Evolutionary conservation across 202 grass and related monocot genomes (phyloP), one percentile per base, ranked within the genome.

Genomic region (Panicum hallii): DNA sequence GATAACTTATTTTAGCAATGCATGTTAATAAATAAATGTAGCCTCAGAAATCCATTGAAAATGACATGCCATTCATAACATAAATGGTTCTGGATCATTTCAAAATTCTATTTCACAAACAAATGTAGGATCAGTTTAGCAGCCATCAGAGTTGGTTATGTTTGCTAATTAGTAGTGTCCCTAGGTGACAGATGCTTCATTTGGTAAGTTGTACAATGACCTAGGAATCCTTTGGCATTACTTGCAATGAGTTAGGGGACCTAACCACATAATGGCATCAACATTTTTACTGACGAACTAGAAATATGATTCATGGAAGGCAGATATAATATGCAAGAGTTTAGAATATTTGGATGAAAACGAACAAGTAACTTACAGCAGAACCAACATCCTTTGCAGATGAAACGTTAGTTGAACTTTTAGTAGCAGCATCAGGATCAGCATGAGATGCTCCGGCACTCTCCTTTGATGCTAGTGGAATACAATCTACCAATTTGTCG

Each of bases 401-500:
- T 70, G 72, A 78, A 85, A 34, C 40, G 57, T 74, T 84, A 45
- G 50, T 65, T 72, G 80, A 62, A 79, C 66, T 78, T 85, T 71
- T 92, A 40, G 50, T 53, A 10, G 70, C 74, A 74, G 48, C 57
- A 43, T 43, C 74, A 86, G 77, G 52, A 48, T 87, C 77, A 56
- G 49, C 83, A 77, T 68, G 74, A 67, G 74, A 70, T 74, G 72
- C 50, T 56, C 77, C 53, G 38, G 44, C 67, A 87, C 58, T 79
- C 74, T 89, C 93, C 63, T 87, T 95, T 71, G 77, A 89, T 76
- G 76, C 69, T 6, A 87, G 63, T 77, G 81, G 85, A 84, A 88
- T 78, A 77, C 77, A 80, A 38, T 88, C 89, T 74, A 99, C 47
- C 84, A 99, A 86, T 82, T 96, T 99, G 85, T 94, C 97, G 62